Evolutionary conservation across 345 rosid genomes (phyloP).

Genomic region (Fremontodendron californicum): DNA sequence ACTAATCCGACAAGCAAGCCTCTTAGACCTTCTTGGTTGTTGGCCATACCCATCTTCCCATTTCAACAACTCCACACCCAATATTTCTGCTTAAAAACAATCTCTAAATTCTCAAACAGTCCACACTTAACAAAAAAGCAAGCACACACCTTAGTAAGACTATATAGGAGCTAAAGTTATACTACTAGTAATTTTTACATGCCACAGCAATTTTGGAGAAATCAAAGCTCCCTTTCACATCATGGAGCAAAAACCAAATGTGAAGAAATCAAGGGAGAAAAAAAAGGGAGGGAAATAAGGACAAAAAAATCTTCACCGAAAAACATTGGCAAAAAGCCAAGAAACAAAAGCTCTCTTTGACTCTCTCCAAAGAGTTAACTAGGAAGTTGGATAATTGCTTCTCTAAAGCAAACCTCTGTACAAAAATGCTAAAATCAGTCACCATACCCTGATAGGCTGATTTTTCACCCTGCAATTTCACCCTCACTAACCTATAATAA

Average conservation of each 20-base stretch:
- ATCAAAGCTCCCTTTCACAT: constrained; percentile 21
- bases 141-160: neutral
- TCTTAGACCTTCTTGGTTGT: constrained; percentile 29
- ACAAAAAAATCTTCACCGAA: constrained; percentile 14
- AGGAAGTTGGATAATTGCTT: constrained; percentile 11
- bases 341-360: neutral
- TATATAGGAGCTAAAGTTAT: neutral
- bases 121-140: neutral
- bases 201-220: constrained; percentile 2
- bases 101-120: neutral
- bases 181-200: neutral
- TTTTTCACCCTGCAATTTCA: neutral
- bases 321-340: constrained; percentile 5
- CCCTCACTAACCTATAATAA: constrained; percentile 22
- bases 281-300: constrained; percentile 2
- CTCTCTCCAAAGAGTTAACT: constrained; percentile 10
- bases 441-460: constrained; percentile 3
- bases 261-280: neutral
- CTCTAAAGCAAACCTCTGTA: constrained; percentile 32
- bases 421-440: constrained; percentile 31
- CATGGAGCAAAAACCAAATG: constrained; percentile 11
- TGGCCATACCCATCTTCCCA: constrained; percentile 34
- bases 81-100: neutral
- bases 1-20: constrained; percentile 37
- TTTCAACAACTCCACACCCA: constrained; percentile 32